Conservation (phyloP, 1,284 basidiomycete genomes). For the Austroboletus rostrupii region DNA sequence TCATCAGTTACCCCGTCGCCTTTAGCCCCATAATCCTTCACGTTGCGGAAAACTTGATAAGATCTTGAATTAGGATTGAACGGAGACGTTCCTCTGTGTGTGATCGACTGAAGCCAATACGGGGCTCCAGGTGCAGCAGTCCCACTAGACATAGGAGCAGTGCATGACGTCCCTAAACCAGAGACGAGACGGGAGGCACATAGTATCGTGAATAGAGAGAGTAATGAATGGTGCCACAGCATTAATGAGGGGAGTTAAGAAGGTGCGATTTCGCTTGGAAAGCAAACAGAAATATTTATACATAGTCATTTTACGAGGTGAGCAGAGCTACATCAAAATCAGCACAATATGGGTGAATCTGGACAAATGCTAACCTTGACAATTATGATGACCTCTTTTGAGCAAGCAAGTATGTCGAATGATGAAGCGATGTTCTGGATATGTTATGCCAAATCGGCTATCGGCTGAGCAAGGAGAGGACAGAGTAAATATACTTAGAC, state of each 20-base stretch:
- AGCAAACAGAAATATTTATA: not conserved
- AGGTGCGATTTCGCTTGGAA: too few relatives aligned
- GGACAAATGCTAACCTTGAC: not conserved
- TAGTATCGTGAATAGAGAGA: slow-evolving; percentile 13
- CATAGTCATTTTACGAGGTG: not conserved
- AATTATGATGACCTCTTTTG: not conserved
- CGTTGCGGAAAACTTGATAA: slow-evolving; percentile 61
- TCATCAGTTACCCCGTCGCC: slow-evolving; percentile 31
- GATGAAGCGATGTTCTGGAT: too few relatives aligned
- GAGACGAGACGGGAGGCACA: not conserved
- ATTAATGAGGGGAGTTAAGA: too few relatives aligned
- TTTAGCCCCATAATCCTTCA: slow-evolving; percentile 29
- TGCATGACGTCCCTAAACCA: slow-evolving; percentile 24
- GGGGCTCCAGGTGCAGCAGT: slow-evolving; percentile 33
- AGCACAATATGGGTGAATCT: not conserved
- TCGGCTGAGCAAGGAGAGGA: not conserved
- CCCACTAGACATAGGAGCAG: slow-evolving; percentile 14
- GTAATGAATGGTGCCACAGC: not conserved
- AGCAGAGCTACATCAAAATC: not conserved
- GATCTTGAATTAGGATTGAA: slow-evolving; percentile 48
- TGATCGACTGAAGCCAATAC: slow-evolving; percentile 53
- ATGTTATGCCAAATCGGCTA: not conserved
- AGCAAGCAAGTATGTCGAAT: not conserved
- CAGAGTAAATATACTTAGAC: not conserved
- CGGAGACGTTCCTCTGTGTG: slow-evolving; percentile 61